Conservation (phyloP, 2,329 filamentous ascomycete genomes). For the Aureobasidium leucospermi region DNA sequence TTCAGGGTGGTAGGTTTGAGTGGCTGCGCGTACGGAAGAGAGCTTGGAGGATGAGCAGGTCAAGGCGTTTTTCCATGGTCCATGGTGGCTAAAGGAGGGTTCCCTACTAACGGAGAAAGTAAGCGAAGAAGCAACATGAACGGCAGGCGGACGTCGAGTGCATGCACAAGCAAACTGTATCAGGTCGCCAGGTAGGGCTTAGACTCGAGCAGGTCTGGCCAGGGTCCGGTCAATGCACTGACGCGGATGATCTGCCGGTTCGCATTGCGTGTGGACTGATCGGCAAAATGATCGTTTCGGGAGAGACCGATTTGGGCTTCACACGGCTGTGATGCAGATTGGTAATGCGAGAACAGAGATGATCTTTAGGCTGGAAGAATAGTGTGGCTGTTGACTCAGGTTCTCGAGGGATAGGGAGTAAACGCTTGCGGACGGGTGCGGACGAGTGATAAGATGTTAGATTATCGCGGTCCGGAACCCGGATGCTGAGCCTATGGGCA, state of each 20-base stretch:
- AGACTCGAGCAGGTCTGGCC: neutral
- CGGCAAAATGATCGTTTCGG: neutral
- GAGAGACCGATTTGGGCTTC: neutral
- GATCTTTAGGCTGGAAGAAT: neutral
- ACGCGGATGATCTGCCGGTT: constrained; percentile 4
- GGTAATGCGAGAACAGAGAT: neutral
- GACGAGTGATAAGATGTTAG: neutral
- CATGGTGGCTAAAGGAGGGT: neutral
- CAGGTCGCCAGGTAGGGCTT: neutral
- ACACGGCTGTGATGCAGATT: neutral
- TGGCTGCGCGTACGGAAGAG: neutral
- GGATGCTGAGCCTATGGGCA: neutral
- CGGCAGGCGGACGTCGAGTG: neutral
- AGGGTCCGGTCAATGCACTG: neutral
- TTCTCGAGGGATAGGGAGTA: neutral
- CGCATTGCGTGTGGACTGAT: neutral
- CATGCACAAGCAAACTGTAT: neutral
- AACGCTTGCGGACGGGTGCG: neutral
- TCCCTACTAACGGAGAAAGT: neutral
- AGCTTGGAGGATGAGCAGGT: neutral
- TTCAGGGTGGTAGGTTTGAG: neutral
- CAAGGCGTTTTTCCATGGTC: neutral
- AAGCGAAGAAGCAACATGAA: neutral
- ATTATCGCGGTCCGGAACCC: neutral
- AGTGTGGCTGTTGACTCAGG: no score